These are phyloP conservation scores for Neurospora terricola DNA, from an alignment of 495 filamentous ascomycete genomes.

Conservation along the genomic window DNA sequence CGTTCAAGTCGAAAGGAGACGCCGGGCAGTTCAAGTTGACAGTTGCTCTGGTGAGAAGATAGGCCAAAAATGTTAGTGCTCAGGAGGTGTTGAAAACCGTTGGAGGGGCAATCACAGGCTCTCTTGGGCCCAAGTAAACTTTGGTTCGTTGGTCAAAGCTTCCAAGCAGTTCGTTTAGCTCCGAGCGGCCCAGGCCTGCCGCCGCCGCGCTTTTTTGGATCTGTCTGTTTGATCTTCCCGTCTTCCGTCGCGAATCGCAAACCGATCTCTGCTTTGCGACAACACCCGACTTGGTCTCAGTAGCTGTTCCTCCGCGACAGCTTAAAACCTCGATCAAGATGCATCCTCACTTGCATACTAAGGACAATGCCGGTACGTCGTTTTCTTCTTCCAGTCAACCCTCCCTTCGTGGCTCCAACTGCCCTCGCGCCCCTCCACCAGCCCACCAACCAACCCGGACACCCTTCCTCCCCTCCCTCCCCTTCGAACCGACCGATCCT, in stretches of 20 bases:
- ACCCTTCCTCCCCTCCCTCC: neutral
- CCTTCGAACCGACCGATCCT: neutral
- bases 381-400: neutral
- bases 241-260: neutral
- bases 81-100: neutral
- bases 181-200: neutral
- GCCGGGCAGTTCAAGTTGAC: too few species aligned
- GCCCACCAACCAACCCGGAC: neutral
- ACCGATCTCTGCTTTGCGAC: too few species aligned
- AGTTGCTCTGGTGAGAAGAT: too few species aligned
- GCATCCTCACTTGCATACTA: conserved; percentile 95
- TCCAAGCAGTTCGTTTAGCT: neutral
- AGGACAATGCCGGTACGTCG: conserved; percentile 68
- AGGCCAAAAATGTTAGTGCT: neutral
- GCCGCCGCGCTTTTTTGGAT: neutral
- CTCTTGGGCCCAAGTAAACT: neutral
- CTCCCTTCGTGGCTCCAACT: too few species aligned
- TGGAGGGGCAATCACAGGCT: conserved; percentile 1
- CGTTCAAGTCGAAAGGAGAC: too few species aligned
- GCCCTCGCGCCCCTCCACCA: too few species aligned
- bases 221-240: neutral
- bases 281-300: too few species aligned
- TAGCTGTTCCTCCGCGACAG: too few species aligned
- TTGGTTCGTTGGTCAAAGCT: conserved; percentile 20
- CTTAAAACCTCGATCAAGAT: too few species aligned